A percentile compares a stretch with the other conserved stretches of the same genome.
Evolutionary conservation across 192 early-diverging fungal species (phyloP).

Genomic region (Mortierella hygrophila): DNA sequence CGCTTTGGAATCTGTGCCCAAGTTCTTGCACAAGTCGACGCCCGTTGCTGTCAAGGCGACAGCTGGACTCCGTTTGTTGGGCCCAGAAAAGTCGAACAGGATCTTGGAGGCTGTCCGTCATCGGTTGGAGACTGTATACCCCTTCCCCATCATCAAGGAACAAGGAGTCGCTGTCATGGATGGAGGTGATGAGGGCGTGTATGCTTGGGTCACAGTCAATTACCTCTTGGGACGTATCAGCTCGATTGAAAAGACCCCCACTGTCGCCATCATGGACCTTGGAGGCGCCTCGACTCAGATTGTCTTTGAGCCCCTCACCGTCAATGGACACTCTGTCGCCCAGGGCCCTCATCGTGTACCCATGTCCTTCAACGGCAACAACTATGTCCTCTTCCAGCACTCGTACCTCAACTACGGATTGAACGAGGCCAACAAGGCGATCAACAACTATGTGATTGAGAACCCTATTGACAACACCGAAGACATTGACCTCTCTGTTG

Average conservation of each 20-base stretch:
- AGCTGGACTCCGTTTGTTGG: slow-evolving; percentile 90
- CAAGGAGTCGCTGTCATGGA: slow-evolving; percentile 93
- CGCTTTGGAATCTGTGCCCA: slow-evolving; percentile 82
- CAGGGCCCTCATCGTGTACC: slow-evolving; percentile 82
- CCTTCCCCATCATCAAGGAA: slow-evolving; percentile 80
- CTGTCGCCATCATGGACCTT: slow-evolving; percentile 94
- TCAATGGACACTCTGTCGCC: slow-evolving; percentile 55
- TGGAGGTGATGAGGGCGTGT: slow-evolving; percentile 96
- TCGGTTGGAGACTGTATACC: slow-evolving; percentile 79
- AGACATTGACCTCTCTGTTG: slow-evolving; percentile 34
- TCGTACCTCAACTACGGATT: slow-evolving; percentile 95
- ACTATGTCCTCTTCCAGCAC: slow-evolving; percentile 93
- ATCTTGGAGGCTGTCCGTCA: slow-evolving; percentile 82
- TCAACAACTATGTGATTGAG: slow-evolving; percentile 67
- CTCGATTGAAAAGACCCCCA: slow-evolving; percentile 60
- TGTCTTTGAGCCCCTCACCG: slow-evolving; percentile 88
- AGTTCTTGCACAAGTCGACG: slow-evolving; percentile 79
- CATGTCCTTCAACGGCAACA: slow-evolving; percentile 76
- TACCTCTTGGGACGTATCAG: slow-evolving; percentile 83
- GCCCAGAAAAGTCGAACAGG: slow-evolving; percentile 72
- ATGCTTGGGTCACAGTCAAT: slow-evolving; percentile 98
- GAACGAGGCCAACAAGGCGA: slow-evolving; percentile 83
- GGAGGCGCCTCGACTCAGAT: slow-evolving; percentile 98
- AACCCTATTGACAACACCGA: slow-evolving; percentile 32
- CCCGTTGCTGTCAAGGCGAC: slow-evolving; percentile 97